Evolutionary conservation across 768 basidiomycete genomes (phyloP).

Genomic region (Coprinopsis marcescibilis): DNA sequence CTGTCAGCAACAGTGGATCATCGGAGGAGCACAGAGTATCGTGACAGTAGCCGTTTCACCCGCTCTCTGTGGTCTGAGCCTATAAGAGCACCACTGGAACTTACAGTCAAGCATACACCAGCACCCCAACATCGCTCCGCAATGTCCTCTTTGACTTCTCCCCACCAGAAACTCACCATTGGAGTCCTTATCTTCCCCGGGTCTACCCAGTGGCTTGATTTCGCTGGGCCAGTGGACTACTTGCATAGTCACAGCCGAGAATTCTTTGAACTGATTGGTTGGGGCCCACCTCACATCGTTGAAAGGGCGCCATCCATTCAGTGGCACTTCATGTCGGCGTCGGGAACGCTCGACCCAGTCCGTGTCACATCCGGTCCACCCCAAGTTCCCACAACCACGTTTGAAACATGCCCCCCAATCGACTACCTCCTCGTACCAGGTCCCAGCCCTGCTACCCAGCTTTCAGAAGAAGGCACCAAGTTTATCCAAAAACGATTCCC

Average conservation of each 20-base stretch:
- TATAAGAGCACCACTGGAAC: too few relatives aligned
- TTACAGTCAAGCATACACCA: too few relatives aligned
- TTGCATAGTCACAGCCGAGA: conserved; percentile 17
- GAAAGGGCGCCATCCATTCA: conserved; percentile 17
- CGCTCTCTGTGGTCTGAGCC: too few relatives aligned
- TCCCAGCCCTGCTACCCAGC: conserved; percentile 11
- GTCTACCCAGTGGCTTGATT: conserved; percentile 23
- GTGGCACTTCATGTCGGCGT: conserved; percentile 21
- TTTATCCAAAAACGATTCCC: conserved; percentile 17
- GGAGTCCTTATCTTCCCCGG: conserved; percentile 19
- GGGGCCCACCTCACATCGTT: conserved; percentile 9
- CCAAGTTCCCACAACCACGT: conserved; percentile 19
- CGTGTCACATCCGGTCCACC: conserved; percentile 16
- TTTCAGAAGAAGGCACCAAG: conserved; percentile 12
- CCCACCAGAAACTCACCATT: too few relatives aligned
- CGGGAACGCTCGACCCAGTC: conserved; percentile 13
- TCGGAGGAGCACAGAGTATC: too few relatives aligned
- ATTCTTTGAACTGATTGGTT: not conserved
- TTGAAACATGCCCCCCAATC: conserved; percentile 16
- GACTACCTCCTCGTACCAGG: conserved; percentile 25
- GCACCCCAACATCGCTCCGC: too few relatives aligned
- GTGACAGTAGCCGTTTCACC: too few relatives aligned
- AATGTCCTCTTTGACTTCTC: too few relatives aligned
- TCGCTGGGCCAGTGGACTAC: conserved; percentile 20
- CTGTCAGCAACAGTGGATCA: too few relatives aligned